A percentile compares a stretch with the other conserved stretches of the same genome.
phyloP scores from a whole-genome alignment of 2,329 filamentous ascomycete species.

The Aspergillus clavatus region DNA sequence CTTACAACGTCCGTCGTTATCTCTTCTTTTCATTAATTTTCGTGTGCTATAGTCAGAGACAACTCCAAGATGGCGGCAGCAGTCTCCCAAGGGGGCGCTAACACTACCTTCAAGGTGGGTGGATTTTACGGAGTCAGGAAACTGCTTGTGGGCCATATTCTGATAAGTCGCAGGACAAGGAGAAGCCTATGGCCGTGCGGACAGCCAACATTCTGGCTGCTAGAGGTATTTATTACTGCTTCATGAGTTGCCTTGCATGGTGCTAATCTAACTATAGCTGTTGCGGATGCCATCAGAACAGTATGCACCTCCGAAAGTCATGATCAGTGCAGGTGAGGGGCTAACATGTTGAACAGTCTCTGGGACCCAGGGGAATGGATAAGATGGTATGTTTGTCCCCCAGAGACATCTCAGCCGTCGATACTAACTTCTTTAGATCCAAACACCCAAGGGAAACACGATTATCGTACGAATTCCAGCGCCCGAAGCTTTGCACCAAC shows the following conservation, averaged over 20 bases:
- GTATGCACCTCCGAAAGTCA: constrained; percentile 36
- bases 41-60: constrained; percentile 23
- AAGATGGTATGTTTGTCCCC: constrained; percentile 66
- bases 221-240: constrained; percentile 59
- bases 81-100: constrained; percentile 45
- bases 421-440: constrained; percentile 56
- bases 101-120: constrained; percentile 63
- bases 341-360: constrained; percentile 53
- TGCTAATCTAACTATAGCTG: constrained; percentile 56
- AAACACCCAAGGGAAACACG: constrained; percentile 91
- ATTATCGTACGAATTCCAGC: constrained; percentile 62
- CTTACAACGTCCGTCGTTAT: constrained; percentile 19
- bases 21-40: constrained; percentile 19
- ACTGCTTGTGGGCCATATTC: constrained; percentile 29
- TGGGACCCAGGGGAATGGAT: constrained; percentile 96
- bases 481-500: constrained; percentile 11
- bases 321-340: constrained; percentile 29
- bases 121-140: constrained; percentile 13
- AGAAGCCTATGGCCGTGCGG: constrained; percentile 96
- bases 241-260: constrained; percentile 1
- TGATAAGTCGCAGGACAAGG: constrained; percentile 64
- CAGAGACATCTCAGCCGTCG: neutral
- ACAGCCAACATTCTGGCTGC: constrained; percentile 96
- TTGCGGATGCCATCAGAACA: constrained; percentile 95
- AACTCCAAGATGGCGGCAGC: constrained; percentile 47